Evolutionary conservation across 345 rosid species (phyloP).

Genomic region (Cardamine occulta): DNA sequence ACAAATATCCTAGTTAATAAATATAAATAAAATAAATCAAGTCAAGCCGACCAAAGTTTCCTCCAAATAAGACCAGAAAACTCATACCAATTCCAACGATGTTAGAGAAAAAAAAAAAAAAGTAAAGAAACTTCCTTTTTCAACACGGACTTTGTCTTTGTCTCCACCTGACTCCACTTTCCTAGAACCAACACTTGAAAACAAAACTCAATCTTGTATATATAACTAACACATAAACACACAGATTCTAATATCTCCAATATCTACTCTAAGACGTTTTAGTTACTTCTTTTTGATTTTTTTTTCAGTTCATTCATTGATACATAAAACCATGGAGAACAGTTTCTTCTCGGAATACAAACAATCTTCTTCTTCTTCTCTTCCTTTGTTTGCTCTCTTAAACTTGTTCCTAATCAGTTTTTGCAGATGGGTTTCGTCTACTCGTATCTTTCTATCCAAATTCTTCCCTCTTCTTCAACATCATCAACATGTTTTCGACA

Average conservation of each 20-base stretch:
- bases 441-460: constrained; percentile 43
- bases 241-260: constrained; percentile 21
- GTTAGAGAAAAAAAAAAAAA: not conserved
- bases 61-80: constrained; percentile 21
- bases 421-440: constrained; percentile 29
- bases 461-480: constrained; percentile 45
- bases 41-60: constrained; percentile 14
- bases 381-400: constrained; percentile 35
- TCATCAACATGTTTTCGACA: constrained; percentile 33
- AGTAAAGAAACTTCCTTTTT: constrained; percentile 30
- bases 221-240: constrained; percentile 9
- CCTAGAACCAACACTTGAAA: constrained; percentile 18
- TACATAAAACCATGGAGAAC: constrained; percentile 41
- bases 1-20: not conserved
- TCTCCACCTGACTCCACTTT: constrained; percentile 22
- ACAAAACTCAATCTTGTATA: not conserved
- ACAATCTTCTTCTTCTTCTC: constrained; percentile 20
- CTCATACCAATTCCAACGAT: constrained; percentile 1
- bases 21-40: not conserved
- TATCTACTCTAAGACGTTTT: constrained; percentile 1
- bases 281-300: not conserved
- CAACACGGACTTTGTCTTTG: constrained; percentile 31
- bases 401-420: constrained; percentile 33
- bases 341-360: constrained; percentile 15
- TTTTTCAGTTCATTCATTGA: not conserved